Evolutionary conservation across 2,329 filamentous ascomycete genomes (phyloP).

Genomic region (Phoma sp.): DNA sequence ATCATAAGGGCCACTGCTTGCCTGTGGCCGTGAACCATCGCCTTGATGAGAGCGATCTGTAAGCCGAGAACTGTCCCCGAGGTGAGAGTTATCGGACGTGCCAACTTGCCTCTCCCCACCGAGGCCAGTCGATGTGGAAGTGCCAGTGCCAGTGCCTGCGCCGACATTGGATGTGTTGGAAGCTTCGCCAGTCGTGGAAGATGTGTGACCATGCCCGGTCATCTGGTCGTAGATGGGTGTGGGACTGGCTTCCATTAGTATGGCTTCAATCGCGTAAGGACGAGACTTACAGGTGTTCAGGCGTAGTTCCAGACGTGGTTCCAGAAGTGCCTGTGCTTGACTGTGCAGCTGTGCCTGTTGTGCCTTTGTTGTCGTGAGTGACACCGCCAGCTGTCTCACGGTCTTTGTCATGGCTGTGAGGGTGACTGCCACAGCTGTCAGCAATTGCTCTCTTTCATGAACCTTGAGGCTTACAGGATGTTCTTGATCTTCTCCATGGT

Average conservation of each 20-base stretch:
- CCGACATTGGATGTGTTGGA: constrained; percentile 13
- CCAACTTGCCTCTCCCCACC: constrained; percentile 1
- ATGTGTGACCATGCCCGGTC: constrained; percentile 18
- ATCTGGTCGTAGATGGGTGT: constrained; percentile 44
- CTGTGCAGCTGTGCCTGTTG: constrained; percentile 16
- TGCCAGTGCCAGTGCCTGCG: constrained; percentile 20
- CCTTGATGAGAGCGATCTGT: background rate
- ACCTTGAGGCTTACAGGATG: constrained; percentile 46
- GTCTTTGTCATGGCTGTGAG: constrained; percentile 48
- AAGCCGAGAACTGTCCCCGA: background rate
- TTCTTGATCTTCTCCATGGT: constrained; percentile 57
- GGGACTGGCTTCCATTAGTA: background rate
- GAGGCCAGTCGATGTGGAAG: background rate
- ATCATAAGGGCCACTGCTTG: constrained; percentile 20
- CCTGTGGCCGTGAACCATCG: constrained; percentile 28
- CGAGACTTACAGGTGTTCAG: background rate
- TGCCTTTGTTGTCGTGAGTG: constrained; percentile 24
- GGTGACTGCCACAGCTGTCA: constrained; percentile 36
- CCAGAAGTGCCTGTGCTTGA: background rate
- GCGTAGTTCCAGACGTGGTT: background rate
- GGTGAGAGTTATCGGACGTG: too few relatives aligned
- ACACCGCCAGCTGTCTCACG: constrained; percentile 37
- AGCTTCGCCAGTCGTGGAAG: constrained; percentile 15
- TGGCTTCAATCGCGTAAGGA: background rate
- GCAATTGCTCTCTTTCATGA: background rate